These are phyloP conservation scores for Rhodosporidiobolus odoratus DNA, from an alignment of 768 basidiomycete species.

Conservation along the genomic window DNA sequence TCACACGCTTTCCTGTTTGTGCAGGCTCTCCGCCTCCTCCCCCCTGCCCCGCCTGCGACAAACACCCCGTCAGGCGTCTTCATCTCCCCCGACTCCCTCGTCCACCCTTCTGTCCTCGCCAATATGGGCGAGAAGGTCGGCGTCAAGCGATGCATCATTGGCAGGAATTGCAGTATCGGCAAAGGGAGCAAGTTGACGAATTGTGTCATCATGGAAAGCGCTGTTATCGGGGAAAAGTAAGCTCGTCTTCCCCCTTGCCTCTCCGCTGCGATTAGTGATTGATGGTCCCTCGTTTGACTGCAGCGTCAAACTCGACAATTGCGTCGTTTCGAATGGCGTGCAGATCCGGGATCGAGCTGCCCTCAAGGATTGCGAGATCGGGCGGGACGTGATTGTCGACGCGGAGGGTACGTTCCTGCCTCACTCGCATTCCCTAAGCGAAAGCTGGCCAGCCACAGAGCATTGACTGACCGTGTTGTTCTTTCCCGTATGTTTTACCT, in stretches of 20 bases:
- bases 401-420: conserved; percentile 20
- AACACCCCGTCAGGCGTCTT: conserved; percentile 31
- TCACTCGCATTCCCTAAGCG: not conserved
- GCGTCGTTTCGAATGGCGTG: conserved; percentile 36
- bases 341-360: conserved; percentile 26
- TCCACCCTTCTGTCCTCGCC: conserved; percentile 25
- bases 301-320: conserved; percentile 38
- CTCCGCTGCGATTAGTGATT: not conserved
- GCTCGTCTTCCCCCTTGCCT: not conserved
- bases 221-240: conserved; percentile 35
- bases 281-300: fast-evolving
- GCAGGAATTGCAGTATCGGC: conserved; percentile 13
- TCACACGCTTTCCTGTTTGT: not conserved
- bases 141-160: conserved; percentile 38
- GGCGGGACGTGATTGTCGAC: conserved; percentile 33
- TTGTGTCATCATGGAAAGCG: conserved; percentile 33
- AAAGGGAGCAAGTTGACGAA: conserved; percentile 31
- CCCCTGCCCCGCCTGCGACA: conserved; percentile 16
- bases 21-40: conserved; percentile 32
- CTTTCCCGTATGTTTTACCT: not conserved
- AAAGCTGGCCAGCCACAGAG: too few relatives aligned
- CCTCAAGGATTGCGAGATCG: conserved; percentile 38
- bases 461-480: too few relatives aligned
- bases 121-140: conserved; percentile 35
- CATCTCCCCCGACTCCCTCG: conserved; percentile 37